Evolutionary conservation across 768 basidiomycete species (phyloP).

Genomic region (Tephrocybe sp.): DNA sequence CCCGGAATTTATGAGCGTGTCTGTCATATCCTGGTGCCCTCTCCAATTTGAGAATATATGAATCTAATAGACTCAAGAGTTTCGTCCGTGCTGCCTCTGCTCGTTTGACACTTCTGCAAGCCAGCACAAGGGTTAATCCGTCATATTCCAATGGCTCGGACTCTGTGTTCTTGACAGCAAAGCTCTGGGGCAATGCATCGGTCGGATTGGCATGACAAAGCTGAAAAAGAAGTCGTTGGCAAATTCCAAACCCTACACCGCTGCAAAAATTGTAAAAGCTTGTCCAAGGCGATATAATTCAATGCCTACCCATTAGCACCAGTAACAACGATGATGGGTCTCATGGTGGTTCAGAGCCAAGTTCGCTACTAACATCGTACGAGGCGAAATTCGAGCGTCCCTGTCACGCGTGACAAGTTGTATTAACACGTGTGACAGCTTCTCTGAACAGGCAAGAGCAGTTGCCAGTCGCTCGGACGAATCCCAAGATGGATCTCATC

Average conservation of each 20-base stretch:
- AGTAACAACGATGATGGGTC: slow-evolving; percentile 62
- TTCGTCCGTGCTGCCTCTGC: slow-evolving; percentile 61
- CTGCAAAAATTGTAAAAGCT: slow-evolving; percentile 36
- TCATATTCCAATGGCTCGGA: slow-evolving; percentile 28
- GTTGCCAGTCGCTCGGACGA: too few species aligned
- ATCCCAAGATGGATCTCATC: too few species aligned
- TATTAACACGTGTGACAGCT: too few species aligned
- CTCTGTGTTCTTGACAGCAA: slow-evolving; percentile 17
- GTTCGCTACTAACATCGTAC: slow-evolving; percentile 15
- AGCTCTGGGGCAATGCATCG: slow-evolving; percentile 49
- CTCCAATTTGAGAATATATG: slow-evolving; percentile 41
- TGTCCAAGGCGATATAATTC: not conserved
- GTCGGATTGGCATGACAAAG: slow-evolving; percentile 49
- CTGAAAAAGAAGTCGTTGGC: slow-evolving; percentile 72
- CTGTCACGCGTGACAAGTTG: slow-evolving; percentile 11
- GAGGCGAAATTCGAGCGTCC: slow-evolving; percentile 6
- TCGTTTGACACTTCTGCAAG: slow-evolving; percentile 65
- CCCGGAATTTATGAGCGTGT: slow-evolving; percentile 55
- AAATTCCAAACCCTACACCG: slow-evolving; percentile 82
- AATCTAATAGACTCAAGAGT: slow-evolving; percentile 53
- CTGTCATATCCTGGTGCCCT: slow-evolving; percentile 39
- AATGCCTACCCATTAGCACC: slow-evolving; percentile 62
- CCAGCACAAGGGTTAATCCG: slow-evolving; percentile 74
- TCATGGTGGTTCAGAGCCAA: slow-evolving; percentile 24
- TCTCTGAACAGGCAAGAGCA: too few species aligned